Base-by-base conservation (phyloP, 306 rosid species). In the Senna tora region DNA sequence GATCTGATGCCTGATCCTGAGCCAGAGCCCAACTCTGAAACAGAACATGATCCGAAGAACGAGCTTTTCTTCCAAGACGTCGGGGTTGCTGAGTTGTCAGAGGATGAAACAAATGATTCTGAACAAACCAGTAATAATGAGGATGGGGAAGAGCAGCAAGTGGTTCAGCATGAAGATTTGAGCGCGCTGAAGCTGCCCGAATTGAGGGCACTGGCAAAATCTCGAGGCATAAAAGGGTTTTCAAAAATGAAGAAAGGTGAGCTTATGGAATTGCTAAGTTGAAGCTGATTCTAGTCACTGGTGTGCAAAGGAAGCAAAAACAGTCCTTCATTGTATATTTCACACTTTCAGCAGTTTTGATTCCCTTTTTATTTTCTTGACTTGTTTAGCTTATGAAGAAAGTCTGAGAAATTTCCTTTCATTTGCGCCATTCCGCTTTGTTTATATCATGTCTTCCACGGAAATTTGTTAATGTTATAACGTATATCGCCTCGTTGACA, bases 231-330 rank as follows among this genome's bases (percentile, higher is more conserved):
- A 45, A 88, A 86, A 85, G 93, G 99, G 72, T 87, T 77, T 82
- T 91, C 99, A 22, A 94, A 89, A 79, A 77, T 91, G 93, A 91
- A 91, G 96, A 94, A 94, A 79, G 77, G 74, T 9, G 96, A 87
- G 56, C 96, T 94, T 17, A 19, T 85, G 75, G 89, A 84, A 65
- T 77, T 94, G 84, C 89, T 94, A 42, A 73, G 80, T 32, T 80
- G 74, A 69, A 75, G 65, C 74, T 71, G 76, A 65, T 67, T 76
- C 61, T 72, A 83, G 76, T 55, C 10, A 43, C 19, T 20, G 67
- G 52, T 56, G 77, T 65, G 43, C 2, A 15, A 7, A 49, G 12
- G 46, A 71, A 54, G 69, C 47, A 51, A 75, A 65, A 75, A 30
- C 54, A 64, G 32, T 50, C 47, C 33, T 30, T 67, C 33, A 11